Evolutionary conservation across 495 filamentous ascomycete genomes (phyloP).

Genomic region (Halenospora varia): DNA sequence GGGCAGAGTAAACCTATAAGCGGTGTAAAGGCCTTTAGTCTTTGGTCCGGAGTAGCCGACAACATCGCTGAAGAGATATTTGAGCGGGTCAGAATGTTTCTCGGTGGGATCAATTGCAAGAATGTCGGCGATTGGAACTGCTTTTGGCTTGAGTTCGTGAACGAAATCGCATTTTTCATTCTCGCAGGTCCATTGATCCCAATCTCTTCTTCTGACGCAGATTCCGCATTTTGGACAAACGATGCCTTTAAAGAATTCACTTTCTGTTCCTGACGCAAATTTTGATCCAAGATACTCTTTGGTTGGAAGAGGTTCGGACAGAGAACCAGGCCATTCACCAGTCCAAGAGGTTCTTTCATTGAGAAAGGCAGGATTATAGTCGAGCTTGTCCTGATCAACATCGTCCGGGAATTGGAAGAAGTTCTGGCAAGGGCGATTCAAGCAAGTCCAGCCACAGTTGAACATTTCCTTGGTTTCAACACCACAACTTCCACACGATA

Average conservation of each 20-base stretch:
- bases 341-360: conserved; percentile 31
- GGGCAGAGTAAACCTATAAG: conserved; percentile 33
- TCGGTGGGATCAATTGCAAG: neutral
- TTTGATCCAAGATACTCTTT: neutral
- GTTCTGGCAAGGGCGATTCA: conserved; percentile 47
- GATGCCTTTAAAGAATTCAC: conserved; percentile 47
- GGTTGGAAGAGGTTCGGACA: conserved; percentile 32
- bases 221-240: conserved; percentile 67
- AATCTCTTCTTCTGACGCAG: conserved; percentile 58
- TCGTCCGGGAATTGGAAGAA: conserved; percentile 53
- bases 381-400: conserved; percentile 33
- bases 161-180: conserved; percentile 43
- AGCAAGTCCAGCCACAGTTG: conserved; percentile 63
- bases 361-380: conserved; percentile 59
- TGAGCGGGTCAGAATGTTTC: neutral
- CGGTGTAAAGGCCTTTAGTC: conserved; percentile 21
- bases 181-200: conserved; percentile 62
- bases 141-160: neutral
- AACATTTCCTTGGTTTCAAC: conserved; percentile 33
- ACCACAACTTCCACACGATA: conserved; percentile 24
- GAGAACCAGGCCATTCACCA: conserved; percentile 25
- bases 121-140: conserved; percentile 2
- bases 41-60: neutral
- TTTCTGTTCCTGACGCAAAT: conserved; percentile 32
- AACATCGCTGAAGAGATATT: neutral